Percentiles rank a stretch among this genome's conserved stretches.
phyloP scores from a whole-genome alignment of 352 stramenopile species.

The Phytophthora ohioensis region DNA sequence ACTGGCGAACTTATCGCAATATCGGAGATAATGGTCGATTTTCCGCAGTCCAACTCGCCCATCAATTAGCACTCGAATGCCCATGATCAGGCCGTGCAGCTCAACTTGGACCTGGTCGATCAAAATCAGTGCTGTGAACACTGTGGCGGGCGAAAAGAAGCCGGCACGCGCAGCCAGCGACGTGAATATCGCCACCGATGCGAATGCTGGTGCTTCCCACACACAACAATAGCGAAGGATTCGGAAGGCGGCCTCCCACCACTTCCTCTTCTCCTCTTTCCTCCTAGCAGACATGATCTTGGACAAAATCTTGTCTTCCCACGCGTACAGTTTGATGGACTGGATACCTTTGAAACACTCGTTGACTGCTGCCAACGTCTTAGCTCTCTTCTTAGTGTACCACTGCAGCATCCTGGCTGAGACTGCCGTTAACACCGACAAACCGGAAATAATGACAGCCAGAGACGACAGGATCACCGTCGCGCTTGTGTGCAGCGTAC shows the following conservation, averaged over 20 bases:
- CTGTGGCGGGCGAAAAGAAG: conserved; percentile 44
- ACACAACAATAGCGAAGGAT: conserved; percentile 48
- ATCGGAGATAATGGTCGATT: conserved; percentile 34
- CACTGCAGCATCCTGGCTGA: conserved; percentile 34
- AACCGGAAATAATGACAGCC: conserved; percentile 28
- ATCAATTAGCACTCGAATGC: conserved; percentile 40
- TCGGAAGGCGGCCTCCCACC: conserved; percentile 33
- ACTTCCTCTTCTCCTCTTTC: conserved; percentile 43
- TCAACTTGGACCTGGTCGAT: conserved; percentile 48
- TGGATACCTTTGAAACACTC: conserved; percentile 59
- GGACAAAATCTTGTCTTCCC: conserved; percentile 50
- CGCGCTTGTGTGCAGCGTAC: conserved; percentile 38
- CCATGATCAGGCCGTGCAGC: conserved; percentile 45
- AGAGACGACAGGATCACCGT: conserved; percentile 38
- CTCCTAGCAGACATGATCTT: conserved; percentile 47
- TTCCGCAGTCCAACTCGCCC: conserved; percentile 34
- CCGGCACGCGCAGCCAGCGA: conserved; percentile 34
- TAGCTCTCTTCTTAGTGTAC: conserved; percentile 51
- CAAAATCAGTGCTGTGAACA: conserved; percentile 48
- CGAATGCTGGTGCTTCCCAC: conserved; percentile 47
- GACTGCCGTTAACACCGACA: conserved; percentile 41
- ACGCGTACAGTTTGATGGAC: conserved; percentile 53
- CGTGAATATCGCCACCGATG: conserved; percentile 46
- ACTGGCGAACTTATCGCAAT: conserved; percentile 29
- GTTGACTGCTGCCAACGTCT: conserved; percentile 45